Percentiles rank a stretch among this genome's conserved stretches.
phyloP scores from a whole-genome alignment of 345 rosid genomes.

The Lepidium didymum region DNA sequence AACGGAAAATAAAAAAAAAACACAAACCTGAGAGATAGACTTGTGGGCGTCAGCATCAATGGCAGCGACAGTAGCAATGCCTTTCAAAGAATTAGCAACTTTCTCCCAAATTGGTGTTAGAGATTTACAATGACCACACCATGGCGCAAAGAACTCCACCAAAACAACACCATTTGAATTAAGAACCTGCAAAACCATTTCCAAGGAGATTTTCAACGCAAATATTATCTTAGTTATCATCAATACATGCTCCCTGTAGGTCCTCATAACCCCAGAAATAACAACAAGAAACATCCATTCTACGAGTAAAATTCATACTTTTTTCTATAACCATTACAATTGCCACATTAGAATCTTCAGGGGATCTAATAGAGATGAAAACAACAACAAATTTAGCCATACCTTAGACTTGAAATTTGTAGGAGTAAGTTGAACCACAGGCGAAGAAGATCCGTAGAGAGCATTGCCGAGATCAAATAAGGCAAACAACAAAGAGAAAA shows the following conservation, averaged over 20 bases:
- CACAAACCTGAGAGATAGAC: constrained; percentile 79
- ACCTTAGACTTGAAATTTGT: constrained; percentile 94
- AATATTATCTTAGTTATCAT: background rate
- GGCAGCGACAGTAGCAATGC: constrained; percentile 89
- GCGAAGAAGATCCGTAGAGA: constrained; percentile 78
- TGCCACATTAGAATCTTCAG: background rate
- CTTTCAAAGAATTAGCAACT: constrained; percentile 69
- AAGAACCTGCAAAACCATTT: constrained; percentile 42
- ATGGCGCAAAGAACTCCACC: constrained; percentile 96
- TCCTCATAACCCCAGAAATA: background rate
- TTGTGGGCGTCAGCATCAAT: constrained; percentile 91
- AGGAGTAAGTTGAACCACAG: constrained; percentile 83
- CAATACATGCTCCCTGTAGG: background rate
- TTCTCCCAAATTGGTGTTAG: constrained; percentile 95
- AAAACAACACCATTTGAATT: constrained; percentile 79
- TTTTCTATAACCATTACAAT: background rate
- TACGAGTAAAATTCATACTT: background rate
- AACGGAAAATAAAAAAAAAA: background rate
- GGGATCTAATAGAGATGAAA: background rate
- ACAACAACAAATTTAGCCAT: background rate
- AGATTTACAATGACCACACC: constrained; percentile 97
- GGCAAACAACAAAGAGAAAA: constrained; percentile 18
- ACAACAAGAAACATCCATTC: background rate
- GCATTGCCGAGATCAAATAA: constrained; percentile 35
- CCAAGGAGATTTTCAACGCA: background rate